phyloP scores from a whole-genome alignment of 768 basidiomycete genomes.

The Auriscalpium vulgare region DNA sequence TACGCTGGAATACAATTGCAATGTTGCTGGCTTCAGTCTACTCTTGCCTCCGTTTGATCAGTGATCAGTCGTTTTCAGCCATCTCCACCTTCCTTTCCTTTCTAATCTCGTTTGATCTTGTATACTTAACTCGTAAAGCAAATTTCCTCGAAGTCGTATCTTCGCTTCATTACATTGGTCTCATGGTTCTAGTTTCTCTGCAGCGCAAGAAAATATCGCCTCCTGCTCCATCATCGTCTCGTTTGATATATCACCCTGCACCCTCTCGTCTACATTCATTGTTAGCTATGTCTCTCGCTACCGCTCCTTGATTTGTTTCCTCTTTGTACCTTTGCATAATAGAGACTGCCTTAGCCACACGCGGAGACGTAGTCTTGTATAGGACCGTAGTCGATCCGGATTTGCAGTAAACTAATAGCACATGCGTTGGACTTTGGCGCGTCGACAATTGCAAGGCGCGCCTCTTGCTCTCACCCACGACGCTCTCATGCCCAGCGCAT shows the following conservation, averaged over 20 bases:
- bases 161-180: conserved; percentile 9
- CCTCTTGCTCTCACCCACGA: background rate
- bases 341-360: background rate
- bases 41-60: conserved; percentile 1
- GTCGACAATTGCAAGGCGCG: too few relatives aligned
- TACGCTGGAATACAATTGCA: background rate
- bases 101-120: conserved; percentile 8
- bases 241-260: conserved; percentile 9
- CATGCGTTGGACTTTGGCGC: too few relatives aligned
- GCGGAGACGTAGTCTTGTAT: too few relatives aligned
- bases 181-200: conserved; percentile 14
- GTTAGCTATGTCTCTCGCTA: conserved; percentile 12
- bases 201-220: conserved; percentile 18
- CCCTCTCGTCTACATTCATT: conserved; percentile 10
- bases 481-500: conserved; percentile 34
- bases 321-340: conserved; percentile 8
- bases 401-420: too few relatives aligned
- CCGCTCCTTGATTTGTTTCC: conserved; percentile 15
- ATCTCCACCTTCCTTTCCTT: conserved; percentile 3
- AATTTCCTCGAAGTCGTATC: conserved; percentile 7
- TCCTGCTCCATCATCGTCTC: conserved; percentile 1
- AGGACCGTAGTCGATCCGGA: too few relatives aligned
- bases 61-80: conserved; percentile 4
- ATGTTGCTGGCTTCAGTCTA: background rate
- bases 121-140: conserved; percentile 12